phyloP scores from a whole-genome alignment of 306 rosid genomes.

The Lathyrus aphaca region DNA sequence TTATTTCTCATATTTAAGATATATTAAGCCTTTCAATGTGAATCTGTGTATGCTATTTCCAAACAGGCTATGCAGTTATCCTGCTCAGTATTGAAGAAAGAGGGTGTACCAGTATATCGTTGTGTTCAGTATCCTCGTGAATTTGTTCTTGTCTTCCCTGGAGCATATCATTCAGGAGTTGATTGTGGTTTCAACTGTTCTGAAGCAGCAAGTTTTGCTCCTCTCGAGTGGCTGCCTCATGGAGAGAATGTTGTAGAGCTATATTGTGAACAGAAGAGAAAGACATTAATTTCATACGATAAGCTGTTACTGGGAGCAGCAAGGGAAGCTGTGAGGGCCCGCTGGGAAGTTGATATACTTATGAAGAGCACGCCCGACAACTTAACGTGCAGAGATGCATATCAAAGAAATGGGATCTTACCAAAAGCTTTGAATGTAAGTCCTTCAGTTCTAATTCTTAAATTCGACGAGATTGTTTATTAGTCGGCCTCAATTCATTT shows the following conservation, averaged over 20 bases:
- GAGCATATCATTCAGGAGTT: constrained; percentile 79
- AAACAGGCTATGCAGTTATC: constrained; percentile 66
- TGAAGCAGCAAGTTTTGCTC: constrained; percentile 72
- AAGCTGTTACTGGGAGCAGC: constrained; percentile 83
- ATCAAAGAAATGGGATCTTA: constrained; percentile 60
- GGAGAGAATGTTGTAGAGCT: constrained; percentile 70
- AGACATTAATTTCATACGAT: constrained; percentile 72
- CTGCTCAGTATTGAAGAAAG: constrained; percentile 61
- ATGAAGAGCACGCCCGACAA: constrained; percentile 48
- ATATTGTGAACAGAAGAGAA: constrained; percentile 60
- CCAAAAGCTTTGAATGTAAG: constrained; percentile 62
- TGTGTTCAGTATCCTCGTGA: constrained; percentile 78
- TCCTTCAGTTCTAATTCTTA: constrained; percentile 26
- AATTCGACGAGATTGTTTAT: constrained; percentile 9
- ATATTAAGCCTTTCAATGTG: constrained; percentile 35
- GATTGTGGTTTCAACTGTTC: constrained; percentile 85
- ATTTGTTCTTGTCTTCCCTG: constrained; percentile 76
- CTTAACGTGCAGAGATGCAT: constrained; percentile 52
- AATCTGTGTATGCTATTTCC: constrained; percentile 10
- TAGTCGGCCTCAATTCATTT: constrained; percentile 22
- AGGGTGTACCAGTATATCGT: constrained; percentile 71
- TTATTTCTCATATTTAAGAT: constrained; percentile 18
- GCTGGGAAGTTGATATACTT: constrained; percentile 62
- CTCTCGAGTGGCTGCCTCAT: constrained; percentile 83
- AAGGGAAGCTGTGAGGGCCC: constrained; percentile 75